Evolutionary conservation across 805 yeast species (phyloP).

Genomic region (Pichia californica): DNA sequence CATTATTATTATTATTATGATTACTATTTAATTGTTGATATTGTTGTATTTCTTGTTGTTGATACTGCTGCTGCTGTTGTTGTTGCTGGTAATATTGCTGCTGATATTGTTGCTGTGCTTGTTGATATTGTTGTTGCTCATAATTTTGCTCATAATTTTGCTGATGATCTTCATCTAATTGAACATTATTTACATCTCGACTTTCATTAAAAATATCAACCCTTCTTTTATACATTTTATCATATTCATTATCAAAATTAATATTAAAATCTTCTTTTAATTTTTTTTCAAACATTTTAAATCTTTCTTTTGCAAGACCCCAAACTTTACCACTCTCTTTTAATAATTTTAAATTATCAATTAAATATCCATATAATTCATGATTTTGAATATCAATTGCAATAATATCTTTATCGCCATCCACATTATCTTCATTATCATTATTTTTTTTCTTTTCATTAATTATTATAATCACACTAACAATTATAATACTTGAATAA

Average conservation of each 20-base stretch:
- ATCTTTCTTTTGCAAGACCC: conserved; percentile 42
- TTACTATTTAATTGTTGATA: conserved; percentile 10
- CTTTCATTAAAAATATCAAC: not conserved
- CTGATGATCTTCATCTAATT: too few species aligned
- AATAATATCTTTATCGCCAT: conserved; percentile 12
- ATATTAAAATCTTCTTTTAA: conserved; percentile 18
- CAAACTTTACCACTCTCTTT: conserved; percentile 39
- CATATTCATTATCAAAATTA: conserved; percentile 12
- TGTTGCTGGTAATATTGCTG: not conserved
- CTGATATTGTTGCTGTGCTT: not conserved
- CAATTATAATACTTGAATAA: conserved; percentile 37
- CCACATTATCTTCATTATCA: conserved; percentile 17
- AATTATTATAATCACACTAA: conserved; percentile 11
- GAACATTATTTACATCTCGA: too few species aligned
- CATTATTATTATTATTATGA: too few species aligned
- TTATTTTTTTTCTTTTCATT: not conserved
- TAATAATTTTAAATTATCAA: conserved; percentile 36
- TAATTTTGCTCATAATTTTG: too few species aligned
- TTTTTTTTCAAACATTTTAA: conserved; percentile 33
- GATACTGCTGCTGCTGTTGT: conserved; percentile 17
- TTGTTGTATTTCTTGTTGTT: conserved; percentile 1
- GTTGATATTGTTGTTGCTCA: too few species aligned
- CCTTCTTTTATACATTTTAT: not conserved
- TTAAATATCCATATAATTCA: conserved; percentile 23
- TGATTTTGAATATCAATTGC: not conserved